These are phyloP conservation scores for Coniella vitis DNA, from an alignment of 2,329 filamentous ascomycete species.

Conservation along the genomic window DNA sequence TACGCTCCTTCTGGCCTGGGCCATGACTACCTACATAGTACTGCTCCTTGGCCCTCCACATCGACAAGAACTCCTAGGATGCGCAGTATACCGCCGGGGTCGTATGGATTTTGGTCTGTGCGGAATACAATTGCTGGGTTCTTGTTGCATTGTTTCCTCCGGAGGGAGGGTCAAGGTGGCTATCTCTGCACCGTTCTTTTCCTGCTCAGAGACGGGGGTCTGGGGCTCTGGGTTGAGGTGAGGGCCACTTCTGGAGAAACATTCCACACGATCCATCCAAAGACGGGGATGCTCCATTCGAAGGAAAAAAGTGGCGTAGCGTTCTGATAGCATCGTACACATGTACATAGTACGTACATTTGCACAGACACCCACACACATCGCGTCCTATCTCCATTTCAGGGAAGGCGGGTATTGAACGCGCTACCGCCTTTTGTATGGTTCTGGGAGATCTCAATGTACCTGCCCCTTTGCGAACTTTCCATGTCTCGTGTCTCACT, in stretches of 20 bases:
- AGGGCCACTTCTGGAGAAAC: conserved; percentile 7
- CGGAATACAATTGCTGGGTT: too few species aligned
- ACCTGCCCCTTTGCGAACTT: conserved; percentile 6
- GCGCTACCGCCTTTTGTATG: conserved; percentile 10
- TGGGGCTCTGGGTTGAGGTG: too few species aligned
- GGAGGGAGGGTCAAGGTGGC: too few species aligned
- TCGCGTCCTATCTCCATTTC: conserved; percentile 4
- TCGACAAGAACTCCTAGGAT: neutral
- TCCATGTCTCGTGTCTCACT: conserved; percentile 15
- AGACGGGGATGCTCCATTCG: conserved; percentile 8
- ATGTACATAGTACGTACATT: too few species aligned
- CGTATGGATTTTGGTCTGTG: too few species aligned
- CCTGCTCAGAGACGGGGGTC: neutral
- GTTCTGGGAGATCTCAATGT: neutral
- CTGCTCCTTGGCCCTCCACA: neutral
- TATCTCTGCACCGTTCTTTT: neutral
- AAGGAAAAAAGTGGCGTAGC: neutral
- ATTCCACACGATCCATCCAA: conserved; percentile 9
- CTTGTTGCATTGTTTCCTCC: too few species aligned
- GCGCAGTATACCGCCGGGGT: neutral
- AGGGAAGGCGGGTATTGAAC: conserved; percentile 5
- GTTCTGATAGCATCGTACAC: neutral
- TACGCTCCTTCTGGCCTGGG: conserved; percentile 9
- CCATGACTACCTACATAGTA: neutral
- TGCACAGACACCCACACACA: too few species aligned